Evolutionary conservation across 192 early-diverging fungal genomes (phyloP).

Genomic region (Coemansia sp.): DNA sequence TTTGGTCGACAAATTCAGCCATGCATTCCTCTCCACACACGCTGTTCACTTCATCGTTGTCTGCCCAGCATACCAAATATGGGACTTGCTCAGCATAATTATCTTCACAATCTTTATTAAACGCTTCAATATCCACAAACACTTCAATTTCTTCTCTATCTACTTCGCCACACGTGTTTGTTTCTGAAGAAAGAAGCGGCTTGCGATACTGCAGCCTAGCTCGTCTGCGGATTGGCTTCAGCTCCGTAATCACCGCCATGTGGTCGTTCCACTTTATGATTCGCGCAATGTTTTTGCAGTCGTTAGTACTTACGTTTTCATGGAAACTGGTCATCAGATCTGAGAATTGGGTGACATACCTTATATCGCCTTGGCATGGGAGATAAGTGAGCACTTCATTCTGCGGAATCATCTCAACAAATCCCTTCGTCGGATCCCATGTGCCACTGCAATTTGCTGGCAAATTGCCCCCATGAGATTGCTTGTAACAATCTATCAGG

Average conservation of each 20-base stretch:
- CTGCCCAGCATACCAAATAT: conserved; percentile 4
- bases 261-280: conserved; percentile 2
- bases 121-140: neutral
- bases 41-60: neutral
- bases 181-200: too few species aligned
- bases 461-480: too few species aligned
- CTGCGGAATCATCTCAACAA: too few species aligned
- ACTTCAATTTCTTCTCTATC: neutral
- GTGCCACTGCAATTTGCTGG: too few species aligned
- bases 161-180: too few species aligned
- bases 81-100: conserved; percentile 1
- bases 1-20: neutral
- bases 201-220: neutral
- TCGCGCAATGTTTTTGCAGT: neutral
- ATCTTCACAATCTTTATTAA: neutral
- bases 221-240: neutral
- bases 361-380: too few species aligned
- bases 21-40: neutral
- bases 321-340: too few species aligned
- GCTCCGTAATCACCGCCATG: neutral
- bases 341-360: too few species aligned
- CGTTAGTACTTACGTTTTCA: neutral
- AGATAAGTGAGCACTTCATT: too few species aligned
- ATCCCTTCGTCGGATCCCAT: too few species aligned
- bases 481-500: neutral